Conservation (phyloP, 2,329 filamentous ascomycete genomes). For the Pleoardoris graminearum region DNA sequence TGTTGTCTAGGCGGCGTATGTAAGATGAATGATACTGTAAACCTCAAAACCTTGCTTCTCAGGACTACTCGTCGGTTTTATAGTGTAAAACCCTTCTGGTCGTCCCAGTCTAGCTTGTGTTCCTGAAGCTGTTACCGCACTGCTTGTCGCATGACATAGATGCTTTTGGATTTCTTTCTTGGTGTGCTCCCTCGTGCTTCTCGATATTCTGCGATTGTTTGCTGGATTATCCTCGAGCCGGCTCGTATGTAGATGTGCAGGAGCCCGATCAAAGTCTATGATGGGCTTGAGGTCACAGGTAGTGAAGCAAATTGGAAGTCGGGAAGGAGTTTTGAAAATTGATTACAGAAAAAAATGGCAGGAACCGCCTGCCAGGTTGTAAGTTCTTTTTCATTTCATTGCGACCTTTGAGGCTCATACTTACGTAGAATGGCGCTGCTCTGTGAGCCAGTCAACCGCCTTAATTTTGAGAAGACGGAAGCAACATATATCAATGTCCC, state of each 20-base stretch:
- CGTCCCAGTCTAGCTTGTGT: no score
- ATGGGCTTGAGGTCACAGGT: background rate
- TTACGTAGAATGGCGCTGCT: no score
- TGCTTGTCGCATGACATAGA: slow-evolving; percentile 5
- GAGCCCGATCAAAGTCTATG: background rate
- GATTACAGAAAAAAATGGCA: no score
- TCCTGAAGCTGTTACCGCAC: background rate
- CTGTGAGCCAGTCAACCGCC: no score
- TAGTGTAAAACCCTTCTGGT: no score
- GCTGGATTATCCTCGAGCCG: background rate
- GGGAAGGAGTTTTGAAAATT: no score
- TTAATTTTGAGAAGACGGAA: no score
- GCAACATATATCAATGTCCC: no score
- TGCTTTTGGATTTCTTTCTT: slow-evolving; percentile 14
- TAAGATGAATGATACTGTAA: background rate
- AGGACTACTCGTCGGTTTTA: background rate
- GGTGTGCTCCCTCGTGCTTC: slow-evolving; percentile 9
- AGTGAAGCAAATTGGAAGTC: no score
- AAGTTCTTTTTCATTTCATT: no score
- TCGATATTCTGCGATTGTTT: slow-evolving; percentile 4
- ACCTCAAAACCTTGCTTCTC: background rate
- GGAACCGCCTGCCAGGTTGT: no score
- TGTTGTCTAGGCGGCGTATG: background rate
- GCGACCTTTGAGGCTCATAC: no score
- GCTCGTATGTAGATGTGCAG: background rate